Evolutionary conservation across 257 asterid species (phyloP), one percentile per base, ranked within the genome.

Genomic region (Leptodermis oblonga): DNA sequence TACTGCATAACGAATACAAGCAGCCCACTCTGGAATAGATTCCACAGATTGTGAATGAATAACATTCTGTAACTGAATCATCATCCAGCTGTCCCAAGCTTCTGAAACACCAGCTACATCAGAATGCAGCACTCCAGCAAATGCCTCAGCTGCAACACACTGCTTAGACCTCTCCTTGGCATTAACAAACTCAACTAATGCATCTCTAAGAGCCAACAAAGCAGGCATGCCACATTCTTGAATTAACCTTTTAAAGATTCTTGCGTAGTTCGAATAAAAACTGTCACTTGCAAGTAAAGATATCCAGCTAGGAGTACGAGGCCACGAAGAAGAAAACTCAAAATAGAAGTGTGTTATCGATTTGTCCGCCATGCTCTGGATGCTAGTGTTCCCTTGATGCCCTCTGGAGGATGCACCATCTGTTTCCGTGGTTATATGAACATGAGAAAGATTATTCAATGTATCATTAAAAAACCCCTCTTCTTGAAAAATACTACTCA

Each of bases 91-190:
- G 74, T 94, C 96, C 97, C 97, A 94, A 61, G 85, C 95, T 83
- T 94, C 97, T 73, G 90, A 86, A 73, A 94, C 84, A 70, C 93
- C 97, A 48, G 63, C 55, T 61, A 88, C 92, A 78, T 94, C 99
- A 76, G 99, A 87, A 86, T 94, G 99, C 69, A 94, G 85, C 67
- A 87, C 85, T 69, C 99, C 99, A 43, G 97, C 96, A 77, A 94
- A 83, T 67, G 87, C 97, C 86, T 94, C 99, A 67, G 99, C 99
- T 45, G 99, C 99, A 81, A 94, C 99, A 84, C 97, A 94, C 77
- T 94, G 99, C 79, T 89, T 91, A 79, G 99, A 80, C 78, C 97
- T 91, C 89, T 91, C 99, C 77, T 84, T 81, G 52, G 99, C 85
- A 82, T 81, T 88, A 70, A 89, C 82, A 79, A 91, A 89, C 76